Conservation (phyloP, 495 filamentous ascomycete species). For the Daldinia decipiens region DNA sequence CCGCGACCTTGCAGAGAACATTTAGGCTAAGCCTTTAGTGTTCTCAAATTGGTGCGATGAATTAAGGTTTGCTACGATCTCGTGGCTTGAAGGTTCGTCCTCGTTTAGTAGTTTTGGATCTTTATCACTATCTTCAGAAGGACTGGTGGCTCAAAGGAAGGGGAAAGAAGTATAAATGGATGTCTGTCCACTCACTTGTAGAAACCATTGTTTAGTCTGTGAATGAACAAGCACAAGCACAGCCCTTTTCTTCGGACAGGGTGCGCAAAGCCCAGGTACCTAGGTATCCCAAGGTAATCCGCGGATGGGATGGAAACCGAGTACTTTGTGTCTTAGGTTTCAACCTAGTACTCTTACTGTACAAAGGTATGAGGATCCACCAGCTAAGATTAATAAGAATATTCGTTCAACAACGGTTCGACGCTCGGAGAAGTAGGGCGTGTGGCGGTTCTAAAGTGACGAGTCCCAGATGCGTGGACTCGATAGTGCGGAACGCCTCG, state of each 20-base stretch:
- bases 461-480: conserved; percentile 41
- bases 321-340: conserved; percentile 27
- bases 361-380: conserved; percentile 30
- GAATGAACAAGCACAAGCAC: conserved; percentile 26
- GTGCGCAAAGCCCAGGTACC: conserved; percentile 31
- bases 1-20: conserved; percentile 41
- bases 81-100: conserved; percentile 6
- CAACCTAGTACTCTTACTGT: conserved; percentile 8
- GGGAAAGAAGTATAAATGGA: conserved; percentile 37
- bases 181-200: conserved; percentile 41
- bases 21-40: conserved; percentile 20
- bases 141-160: conserved; percentile 8
- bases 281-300: conserved; percentile 25
- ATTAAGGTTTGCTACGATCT: conserved; percentile 19
- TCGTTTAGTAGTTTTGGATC: conserved; percentile 11
- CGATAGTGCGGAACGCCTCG: conserved; percentile 41
- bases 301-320: conserved; percentile 32
- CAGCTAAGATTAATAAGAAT: conserved; percentile 39
- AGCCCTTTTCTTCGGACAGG: conserved; percentile 34
- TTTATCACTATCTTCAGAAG: conserved; percentile 8
- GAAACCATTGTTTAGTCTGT: conserved; percentile 33
- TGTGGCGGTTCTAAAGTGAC: conserved; percentile 24
- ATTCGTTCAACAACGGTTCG: conserved; percentile 28
- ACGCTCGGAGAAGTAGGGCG: conserved; percentile 33
- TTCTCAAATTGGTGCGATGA: conserved; percentile 11